Conservation (phyloP, 352 stramenopile genomes). For the Globisporangium nagaii region DNA sequence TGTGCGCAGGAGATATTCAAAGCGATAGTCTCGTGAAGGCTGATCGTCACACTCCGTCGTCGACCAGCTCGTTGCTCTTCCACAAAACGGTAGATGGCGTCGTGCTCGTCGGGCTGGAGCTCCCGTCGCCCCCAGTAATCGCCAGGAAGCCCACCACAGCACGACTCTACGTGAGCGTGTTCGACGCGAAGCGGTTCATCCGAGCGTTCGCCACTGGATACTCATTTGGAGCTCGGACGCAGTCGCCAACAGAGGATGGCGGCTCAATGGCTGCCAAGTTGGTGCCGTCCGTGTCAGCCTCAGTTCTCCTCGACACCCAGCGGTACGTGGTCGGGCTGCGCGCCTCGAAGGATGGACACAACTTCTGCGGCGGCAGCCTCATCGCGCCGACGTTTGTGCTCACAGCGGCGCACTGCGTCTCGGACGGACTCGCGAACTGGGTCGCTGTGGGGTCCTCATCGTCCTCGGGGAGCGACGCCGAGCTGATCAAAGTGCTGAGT, state of each 20-base stretch:
- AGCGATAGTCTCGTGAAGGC: background rate
- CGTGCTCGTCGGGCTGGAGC: background rate
- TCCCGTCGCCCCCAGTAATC: background rate
- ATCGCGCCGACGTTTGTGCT: constrained; percentile 37
- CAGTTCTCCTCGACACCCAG: background rate
- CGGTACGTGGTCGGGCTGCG: background rate
- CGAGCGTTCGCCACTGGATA: background rate
- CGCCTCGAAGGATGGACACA: constrained; percentile 8
- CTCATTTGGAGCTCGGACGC: background rate
- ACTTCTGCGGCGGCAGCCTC: constrained; percentile 39
- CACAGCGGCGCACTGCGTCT: constrained; percentile 34
- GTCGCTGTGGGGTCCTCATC: constrained; percentile 21
- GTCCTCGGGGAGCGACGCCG: constrained; percentile 12
- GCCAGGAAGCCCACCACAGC: background rate
- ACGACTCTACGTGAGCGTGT: background rate
- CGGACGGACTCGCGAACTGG: constrained; percentile 15
- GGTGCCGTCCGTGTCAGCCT: too few species aligned
- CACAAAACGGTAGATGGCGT: background rate
- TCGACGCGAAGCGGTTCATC: background rate
- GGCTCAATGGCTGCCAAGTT: background rate
- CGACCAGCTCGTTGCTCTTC: background rate
- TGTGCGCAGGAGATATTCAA: background rate
- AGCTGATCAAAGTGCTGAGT: background rate
- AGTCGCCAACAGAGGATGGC: background rate
- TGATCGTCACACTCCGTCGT: background rate